A percentile compares a stretch with the other conserved stretches of the same genome.
Conservation (phyloP, 768 basidiomycete genomes). For the Coprinellus aureogranulatus region DNA sequence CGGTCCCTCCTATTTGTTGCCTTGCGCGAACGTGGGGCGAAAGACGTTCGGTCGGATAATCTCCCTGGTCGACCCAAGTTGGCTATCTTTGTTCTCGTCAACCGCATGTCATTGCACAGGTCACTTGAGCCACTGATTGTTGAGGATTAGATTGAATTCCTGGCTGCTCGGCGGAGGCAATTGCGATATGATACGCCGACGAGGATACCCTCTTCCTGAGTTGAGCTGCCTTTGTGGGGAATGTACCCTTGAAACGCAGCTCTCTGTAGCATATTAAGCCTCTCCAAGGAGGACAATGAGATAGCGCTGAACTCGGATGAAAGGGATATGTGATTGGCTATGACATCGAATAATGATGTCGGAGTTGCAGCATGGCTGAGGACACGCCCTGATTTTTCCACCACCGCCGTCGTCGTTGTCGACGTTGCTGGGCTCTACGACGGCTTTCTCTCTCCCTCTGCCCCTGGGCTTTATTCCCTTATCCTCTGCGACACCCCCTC, state of each 20-base stretch:
- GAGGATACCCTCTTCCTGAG: neutral
- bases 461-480: constrained; percentile 4
- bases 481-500: constrained; percentile 4
- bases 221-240: neutral
- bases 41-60: no score
- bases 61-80: no score
- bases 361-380: neutral
- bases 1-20: no score
- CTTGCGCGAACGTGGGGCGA: no score
- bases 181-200: no score
- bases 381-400: neutral
- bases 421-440: neutral
- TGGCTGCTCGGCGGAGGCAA: no score
- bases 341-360: neutral
- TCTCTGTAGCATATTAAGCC: neutral
- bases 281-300: no score
- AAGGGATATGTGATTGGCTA: neutral
- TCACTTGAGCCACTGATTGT: no score
- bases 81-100: no score
- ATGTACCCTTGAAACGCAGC: neutral
- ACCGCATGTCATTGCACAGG: no score
- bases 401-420: neutral
- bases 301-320: no score
- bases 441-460: constrained; percentile 7
- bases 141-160: no score